phyloP scores from a whole-genome alignment of 164 flowering plant species.

The Vitis rupestris region DNA sequence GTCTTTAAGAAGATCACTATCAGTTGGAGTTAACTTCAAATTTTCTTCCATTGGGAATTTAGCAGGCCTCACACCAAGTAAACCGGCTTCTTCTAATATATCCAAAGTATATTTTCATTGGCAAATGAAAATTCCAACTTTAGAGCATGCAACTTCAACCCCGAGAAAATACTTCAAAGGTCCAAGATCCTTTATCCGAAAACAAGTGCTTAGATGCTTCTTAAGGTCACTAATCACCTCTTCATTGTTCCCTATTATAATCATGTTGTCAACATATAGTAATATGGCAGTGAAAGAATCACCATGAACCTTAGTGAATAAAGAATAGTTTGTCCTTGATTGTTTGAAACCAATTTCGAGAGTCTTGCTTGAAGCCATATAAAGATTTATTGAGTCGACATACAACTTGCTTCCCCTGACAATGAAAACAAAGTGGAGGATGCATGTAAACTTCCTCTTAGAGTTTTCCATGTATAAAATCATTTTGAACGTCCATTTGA shows the following conservation, averaged over 20 bases:
- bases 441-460: constrained; percentile 11
- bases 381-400: not conserved
- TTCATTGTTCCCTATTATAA: not conserved
- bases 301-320: not conserved
- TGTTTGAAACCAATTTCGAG: constrained; percentile 1
- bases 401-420: not conserved
- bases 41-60: not conserved
- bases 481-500: constrained; percentile 12
- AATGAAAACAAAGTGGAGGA: not conserved
- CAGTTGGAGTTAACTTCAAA: not conserved
- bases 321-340: not conserved
- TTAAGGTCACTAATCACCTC: not conserved
- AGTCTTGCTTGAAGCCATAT: constrained; percentile 15
- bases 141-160: not conserved
- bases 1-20: not conserved
- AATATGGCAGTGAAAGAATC: not conserved
- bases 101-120: constrained; percentile 5
- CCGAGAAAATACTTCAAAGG: constrained; percentile 10
- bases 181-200: constrained; percentile 9
- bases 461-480: constrained; percentile 4
- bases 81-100: not conserved
- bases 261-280: constrained; percentile 15
- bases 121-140: not conserved
- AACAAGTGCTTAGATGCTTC: not conserved
- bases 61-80: not conserved